These are phyloP conservation scores for Oryza australiensis DNA, from an alignment of 176 grass and related monocot genomes.

Conservation along the genomic window DNA sequence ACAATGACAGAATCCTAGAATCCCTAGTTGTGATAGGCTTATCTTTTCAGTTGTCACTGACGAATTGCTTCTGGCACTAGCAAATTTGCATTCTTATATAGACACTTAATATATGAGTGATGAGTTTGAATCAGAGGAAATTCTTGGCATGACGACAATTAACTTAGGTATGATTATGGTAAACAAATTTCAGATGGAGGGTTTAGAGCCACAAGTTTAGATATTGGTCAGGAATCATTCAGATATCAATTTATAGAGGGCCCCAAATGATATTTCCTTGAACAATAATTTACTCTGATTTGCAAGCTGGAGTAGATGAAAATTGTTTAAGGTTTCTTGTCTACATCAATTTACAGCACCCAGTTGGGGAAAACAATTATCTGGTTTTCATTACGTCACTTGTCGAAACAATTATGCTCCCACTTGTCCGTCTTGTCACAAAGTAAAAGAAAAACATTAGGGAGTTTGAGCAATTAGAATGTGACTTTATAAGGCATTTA, in stretches of 20 bases:
- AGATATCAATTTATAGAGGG: conserved; percentile 3
- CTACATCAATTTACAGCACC: neutral
- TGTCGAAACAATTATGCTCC: conserved; percentile 8
- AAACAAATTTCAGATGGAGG: neutral
- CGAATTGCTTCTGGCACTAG: neutral
- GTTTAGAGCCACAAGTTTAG: conserved; percentile 35
- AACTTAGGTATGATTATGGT: neutral
- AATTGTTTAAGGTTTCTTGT: neutral
- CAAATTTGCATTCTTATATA: neutral
- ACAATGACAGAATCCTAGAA: conserved; percentile 26
- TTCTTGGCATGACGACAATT: conserved; percentile 5
- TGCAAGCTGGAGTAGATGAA: neutral
- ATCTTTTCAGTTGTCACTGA: conserved; percentile 14
- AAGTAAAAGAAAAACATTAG: neutral
- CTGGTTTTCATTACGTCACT: neutral
- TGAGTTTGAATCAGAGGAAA: conserved; percentile 19
- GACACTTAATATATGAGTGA: conserved; percentile 16
- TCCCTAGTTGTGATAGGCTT: conserved; percentile 8
- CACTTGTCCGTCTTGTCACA: neutral
- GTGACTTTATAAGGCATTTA: neutral
- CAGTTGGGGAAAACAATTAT: neutral
- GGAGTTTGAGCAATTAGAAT: neutral
- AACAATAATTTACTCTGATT: conserved; percentile 27
- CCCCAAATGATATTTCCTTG: neutral
- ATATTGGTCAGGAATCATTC: neutral